Evolutionary conservation across 768 basidiomycete genomes (phyloP).

Genomic region (Galerina marginata): DNA sequence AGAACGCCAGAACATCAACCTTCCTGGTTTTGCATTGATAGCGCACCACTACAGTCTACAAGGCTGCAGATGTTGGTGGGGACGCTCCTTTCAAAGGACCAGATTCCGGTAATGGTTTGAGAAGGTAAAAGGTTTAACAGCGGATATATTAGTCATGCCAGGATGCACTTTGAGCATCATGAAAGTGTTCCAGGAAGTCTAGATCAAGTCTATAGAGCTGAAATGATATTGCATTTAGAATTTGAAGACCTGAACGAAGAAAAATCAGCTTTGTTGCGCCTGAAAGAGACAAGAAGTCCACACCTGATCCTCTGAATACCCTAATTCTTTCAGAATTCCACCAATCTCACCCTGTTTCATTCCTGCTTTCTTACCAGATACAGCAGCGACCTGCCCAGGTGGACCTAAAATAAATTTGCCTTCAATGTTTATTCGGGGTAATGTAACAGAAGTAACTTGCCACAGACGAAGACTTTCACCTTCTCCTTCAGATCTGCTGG

Average conservation of each 20-base stretch:
- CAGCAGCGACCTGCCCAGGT: constrained; percentile 84
- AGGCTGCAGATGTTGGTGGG: no score
- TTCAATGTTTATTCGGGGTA: neutral
- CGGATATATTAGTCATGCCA: no score
- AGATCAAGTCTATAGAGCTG: neutral
- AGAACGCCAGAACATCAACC: no score
- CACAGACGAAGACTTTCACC: constrained; percentile 90
- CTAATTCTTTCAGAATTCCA: constrained; percentile 86
- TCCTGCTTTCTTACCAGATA: constrained; percentile 90
- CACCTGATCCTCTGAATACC: constrained; percentile 88
- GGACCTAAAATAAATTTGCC: constrained; percentile 54
- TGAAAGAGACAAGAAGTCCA: neutral
- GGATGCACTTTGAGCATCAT: no score
- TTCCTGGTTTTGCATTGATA: no score
- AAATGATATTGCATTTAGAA: constrained; percentile 18
- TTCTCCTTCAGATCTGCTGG: constrained; percentile 71
- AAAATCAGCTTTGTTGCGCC: neutral
- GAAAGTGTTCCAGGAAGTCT: no score
- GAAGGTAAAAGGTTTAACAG: no score
- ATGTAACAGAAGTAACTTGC: constrained; percentile 44
- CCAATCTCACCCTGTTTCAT: constrained; percentile 83
- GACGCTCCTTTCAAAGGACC: no score
- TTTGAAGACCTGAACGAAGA: constrained; percentile 33
- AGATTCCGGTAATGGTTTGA: no score
- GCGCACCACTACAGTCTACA: no score